Evolutionary conservation across 176 grass and related monocot species (phyloP).

Genomic region (Alloteropsis semialata): DNA sequence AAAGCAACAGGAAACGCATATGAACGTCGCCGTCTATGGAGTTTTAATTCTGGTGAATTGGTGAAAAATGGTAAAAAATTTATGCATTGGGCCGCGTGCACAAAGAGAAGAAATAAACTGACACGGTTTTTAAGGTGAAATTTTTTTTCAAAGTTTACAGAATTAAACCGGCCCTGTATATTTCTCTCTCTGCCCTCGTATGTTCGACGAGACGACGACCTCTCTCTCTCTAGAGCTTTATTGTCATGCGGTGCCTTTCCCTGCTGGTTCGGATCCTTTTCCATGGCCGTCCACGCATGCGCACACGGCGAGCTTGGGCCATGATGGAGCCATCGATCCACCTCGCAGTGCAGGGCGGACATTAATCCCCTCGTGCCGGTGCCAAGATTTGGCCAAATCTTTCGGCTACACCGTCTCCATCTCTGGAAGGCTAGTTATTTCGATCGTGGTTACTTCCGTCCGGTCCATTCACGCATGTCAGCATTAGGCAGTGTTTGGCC

Average conservation of each 20-base stretch:
- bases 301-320: not conserved
- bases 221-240: not conserved
- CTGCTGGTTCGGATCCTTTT: not conserved
- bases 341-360: not conserved
- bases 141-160: too few relatives aligned
- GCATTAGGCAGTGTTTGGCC: constrained; percentile 27
- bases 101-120: too few relatives aligned
- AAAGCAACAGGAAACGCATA: not conserved
- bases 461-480: constrained; percentile 27
- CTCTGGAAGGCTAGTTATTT: not conserved
- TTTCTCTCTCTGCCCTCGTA: not conserved
- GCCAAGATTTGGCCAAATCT: constrained; percentile 29
- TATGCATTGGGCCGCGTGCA: too few relatives aligned
- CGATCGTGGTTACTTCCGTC: not conserved
- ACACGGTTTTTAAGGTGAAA: too few relatives aligned
- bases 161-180: too few relatives aligned
- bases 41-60: too few relatives aligned
- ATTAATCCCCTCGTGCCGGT: not conserved
- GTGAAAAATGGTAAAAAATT: too few relatives aligned
- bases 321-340: not conserved
- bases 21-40: too few relatives aligned
- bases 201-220: not conserved
- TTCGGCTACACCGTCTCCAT: constrained; percentile 26
- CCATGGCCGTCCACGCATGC: not conserved
- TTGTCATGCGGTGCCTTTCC: not conserved